Evolutionary conservation across 257 asterid genomes (phyloP), one percentile per base, ranked within the genome.

Genomic region (Salvia rosmarinus): DNA sequence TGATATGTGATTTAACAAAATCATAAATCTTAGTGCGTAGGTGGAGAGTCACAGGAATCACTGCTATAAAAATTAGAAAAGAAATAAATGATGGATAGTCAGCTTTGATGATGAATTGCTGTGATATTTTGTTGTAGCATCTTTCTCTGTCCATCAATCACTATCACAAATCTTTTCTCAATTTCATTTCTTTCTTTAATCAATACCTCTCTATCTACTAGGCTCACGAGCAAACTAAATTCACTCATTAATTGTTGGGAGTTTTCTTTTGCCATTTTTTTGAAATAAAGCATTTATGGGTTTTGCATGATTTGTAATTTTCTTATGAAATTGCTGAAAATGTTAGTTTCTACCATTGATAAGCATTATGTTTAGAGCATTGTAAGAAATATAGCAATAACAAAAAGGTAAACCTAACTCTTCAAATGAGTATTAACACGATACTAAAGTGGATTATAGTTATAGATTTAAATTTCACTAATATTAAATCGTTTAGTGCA

Each of bases 1-100:
- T 25, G 30, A 25, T 4, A 4, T 6, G 6, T 3, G 8, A 37
- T 37, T 37, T 37, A 37, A 37, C 2, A 1, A 37, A 37, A 37
- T 37, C 43, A 37, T 1, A 37, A 0, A 32, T 32, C 37, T 3
- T 32, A 32, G 37, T 28, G 32, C 32, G 9, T 35, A 43, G 79
- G 70, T 72, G 28, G 28, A 54, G 37, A 46, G 80, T 83, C 92
- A 88, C 92, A 90, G 82, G 95, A 74, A 74, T 79, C 77, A 59
- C 77, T 58, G 79, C 76, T 28, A 39, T 35, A 67, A 23, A 61
- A 72, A 60, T 16, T n/a, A 61, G 67, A 39, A 78, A 69, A 57
- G 63, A 71, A 81, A 77, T 81, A 25, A 74, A 74, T 49, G 61
- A 19, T 21, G 25, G 51, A 43, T 28, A 44, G 49, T 42, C 32